Conservation (phyloP, 768 basidiomycete species). For the Psilocybe cyanescens region DNA sequence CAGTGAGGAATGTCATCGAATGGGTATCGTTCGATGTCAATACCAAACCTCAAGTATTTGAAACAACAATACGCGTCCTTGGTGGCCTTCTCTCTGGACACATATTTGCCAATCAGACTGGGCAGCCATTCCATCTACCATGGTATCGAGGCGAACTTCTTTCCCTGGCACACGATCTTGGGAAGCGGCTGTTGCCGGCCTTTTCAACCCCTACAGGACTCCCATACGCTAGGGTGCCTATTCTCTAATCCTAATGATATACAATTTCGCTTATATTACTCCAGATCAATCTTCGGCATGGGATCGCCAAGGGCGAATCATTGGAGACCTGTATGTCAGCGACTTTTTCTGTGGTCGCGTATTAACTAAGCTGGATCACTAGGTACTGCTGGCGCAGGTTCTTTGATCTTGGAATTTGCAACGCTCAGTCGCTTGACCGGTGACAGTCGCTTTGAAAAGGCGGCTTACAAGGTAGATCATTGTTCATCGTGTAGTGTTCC, state of each 20-base stretch:
- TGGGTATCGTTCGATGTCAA: constrained; percentile 92
- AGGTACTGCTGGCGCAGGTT: constrained; percentile 94
- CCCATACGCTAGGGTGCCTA: constrained; percentile 83
- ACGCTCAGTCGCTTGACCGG: constrained; percentile 90
- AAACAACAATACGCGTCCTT: constrained; percentile 92
- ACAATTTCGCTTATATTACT: constrained; percentile 9
- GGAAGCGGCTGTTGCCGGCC: constrained; percentile 84
- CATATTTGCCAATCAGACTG: constrained; percentile 70
- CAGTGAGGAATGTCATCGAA: constrained; percentile 79
- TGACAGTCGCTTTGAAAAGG: constrained; percentile 88
- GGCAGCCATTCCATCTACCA: constrained; percentile 72
- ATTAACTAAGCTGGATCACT: constrained; percentile 1
- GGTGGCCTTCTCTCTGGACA: constrained; percentile 90
- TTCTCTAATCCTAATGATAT: constrained; percentile 1
- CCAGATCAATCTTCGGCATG: constrained; percentile 84
- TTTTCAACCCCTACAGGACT: constrained; percentile 92
- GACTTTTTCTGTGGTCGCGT: background rate
- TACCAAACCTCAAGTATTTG: constrained; percentile 97
- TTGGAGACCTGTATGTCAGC: constrained; percentile 77
- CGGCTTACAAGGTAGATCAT: constrained; percentile 63
- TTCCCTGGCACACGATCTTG: constrained; percentile 84
- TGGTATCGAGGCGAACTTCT: constrained; percentile 88
- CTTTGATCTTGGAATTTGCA: constrained; percentile 93
- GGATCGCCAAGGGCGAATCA: constrained; percentile 76
- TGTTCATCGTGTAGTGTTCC: background rate